phyloP scores from a whole-genome alignment of 352 stramenopile genomes.

The Phytophthora sansomeana region DNA sequence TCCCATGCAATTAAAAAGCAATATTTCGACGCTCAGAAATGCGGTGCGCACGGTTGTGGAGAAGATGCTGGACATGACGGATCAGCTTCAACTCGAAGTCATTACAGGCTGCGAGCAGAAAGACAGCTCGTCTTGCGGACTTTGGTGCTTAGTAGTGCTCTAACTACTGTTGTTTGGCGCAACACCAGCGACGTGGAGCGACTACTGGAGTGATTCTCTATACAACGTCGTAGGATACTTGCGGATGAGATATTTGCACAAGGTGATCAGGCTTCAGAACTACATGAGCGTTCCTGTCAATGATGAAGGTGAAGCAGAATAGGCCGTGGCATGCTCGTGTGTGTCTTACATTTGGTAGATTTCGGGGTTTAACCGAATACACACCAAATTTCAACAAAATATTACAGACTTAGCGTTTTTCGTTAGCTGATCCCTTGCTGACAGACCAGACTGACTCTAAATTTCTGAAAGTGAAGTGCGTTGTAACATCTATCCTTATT shows the following conservation, averaged over 20 bases:
- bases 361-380: not conserved
- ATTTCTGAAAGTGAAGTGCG: too few species aligned
- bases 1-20: conserved; percentile 1
- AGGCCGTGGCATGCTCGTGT: not conserved
- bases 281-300: not conserved
- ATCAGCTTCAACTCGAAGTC: conserved; percentile 8
- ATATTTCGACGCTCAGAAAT: not conserved
- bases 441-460: too few species aligned
- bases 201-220: conserved; percentile 11
- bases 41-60: conserved; percentile 1
- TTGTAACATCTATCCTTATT: too few species aligned
- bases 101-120: conserved; percentile 7
- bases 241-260: conserved; percentile 6
- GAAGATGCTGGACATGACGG: conserved; percentile 8
- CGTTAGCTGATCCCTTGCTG: too few species aligned
- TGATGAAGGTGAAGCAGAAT: not conserved
- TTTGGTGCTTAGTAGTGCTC: conserved; percentile 19
- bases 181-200: conserved; percentile 3
- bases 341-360: not conserved
- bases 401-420: too few species aligned
- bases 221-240: conserved; percentile 11
- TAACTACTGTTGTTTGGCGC: conserved; percentile 19
- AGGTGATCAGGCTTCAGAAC: conserved; percentile 5
- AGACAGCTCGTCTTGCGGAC: conserved; percentile 1
- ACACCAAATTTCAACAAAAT: not conserved